These are phyloP conservation scores for Mercurialis annua DNA, from an alignment of 345 rosid genomes.

Conservation along the genomic window DNA sequence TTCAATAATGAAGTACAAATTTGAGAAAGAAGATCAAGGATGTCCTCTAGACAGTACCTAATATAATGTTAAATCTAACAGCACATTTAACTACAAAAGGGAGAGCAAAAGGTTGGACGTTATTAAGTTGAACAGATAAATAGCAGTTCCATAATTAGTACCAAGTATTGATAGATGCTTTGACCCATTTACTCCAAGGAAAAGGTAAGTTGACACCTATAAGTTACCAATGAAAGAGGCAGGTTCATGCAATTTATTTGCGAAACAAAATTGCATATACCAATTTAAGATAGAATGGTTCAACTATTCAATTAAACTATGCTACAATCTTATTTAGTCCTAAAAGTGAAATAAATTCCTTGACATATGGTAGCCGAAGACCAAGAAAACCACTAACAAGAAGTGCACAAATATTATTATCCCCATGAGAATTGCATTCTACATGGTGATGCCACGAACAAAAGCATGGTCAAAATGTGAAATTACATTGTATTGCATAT, in stretches of 20 bases:
- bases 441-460: conserved; percentile 14
- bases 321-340: conserved; percentile 2
- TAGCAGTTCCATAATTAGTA: background rate
- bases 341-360: background rate
- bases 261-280: background rate
- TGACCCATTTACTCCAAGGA: background rate
- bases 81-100: background rate
- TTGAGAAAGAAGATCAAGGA: conserved; percentile 1
- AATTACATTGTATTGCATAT: background rate
- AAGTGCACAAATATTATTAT: conserved; percentile 13
- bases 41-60: conserved; percentile 8
- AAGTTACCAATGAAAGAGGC: conserved; percentile 1
- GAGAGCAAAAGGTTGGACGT: background rate
- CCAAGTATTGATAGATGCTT: background rate
- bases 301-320: too few relatives aligned
- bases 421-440: conserved; percentile 20
- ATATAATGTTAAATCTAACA: background rate
- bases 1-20: background rate
- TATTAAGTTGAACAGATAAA: background rate
- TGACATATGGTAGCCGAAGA: conserved; percentile 3
- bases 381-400: conserved; percentile 16
- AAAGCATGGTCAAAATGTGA: conserved; percentile 21
- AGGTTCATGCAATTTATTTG: background rate
- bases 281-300: background rate
- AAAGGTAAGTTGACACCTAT: background rate